These are phyloP conservation scores for Metarhizium brunneum DNA, from an alignment of 2,329 filamentous ascomycete species.

Conservation along the genomic window DNA sequence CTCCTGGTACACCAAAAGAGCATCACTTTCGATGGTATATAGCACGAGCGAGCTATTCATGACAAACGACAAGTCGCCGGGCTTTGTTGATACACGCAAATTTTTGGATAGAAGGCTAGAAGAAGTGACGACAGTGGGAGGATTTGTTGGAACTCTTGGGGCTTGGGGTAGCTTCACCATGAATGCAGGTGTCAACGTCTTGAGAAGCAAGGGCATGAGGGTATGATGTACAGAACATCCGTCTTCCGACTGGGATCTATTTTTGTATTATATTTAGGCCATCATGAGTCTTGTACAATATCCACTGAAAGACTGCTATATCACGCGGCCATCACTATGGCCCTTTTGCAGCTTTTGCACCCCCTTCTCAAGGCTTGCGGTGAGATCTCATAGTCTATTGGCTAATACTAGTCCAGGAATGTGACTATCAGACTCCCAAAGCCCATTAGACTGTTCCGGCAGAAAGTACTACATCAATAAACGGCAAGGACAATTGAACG, in stretches of 20 bases:
- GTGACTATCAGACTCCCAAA: neutral
- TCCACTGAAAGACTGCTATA: neutral
- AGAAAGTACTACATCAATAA: too few species aligned
- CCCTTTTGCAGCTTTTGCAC: neutral
- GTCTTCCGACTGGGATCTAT: neutral
- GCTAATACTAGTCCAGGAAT: neutral
- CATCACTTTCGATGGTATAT: constrained; percentile 46
- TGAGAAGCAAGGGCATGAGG: constrained; percentile 79
- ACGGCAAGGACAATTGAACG: too few species aligned
- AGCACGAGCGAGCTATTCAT: constrained; percentile 83
- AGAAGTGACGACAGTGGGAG: constrained; percentile 56
- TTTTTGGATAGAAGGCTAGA: constrained; percentile 71
- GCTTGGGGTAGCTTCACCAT: constrained; percentile 80
- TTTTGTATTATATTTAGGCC: neutral
- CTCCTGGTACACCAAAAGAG: constrained; percentile 71
- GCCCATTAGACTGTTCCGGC: too few species aligned
- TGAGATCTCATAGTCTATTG: neutral
- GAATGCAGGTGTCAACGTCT: constrained; percentile 66
- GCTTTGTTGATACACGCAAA: constrained; percentile 66
- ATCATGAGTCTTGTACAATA: neutral
- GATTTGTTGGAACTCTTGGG: constrained; percentile 52
- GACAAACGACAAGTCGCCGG: constrained; percentile 72
- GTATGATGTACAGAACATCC: constrained; percentile 40
- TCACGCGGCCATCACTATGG: neutral
- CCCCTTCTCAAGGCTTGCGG: neutral